Percentiles rank a stretch among this genome's conserved stretches.
These are phyloP conservation scores for Leccinum imitatum DNA, from an alignment of 768 basidiomycete species.

Conservation along the genomic window DNA sequence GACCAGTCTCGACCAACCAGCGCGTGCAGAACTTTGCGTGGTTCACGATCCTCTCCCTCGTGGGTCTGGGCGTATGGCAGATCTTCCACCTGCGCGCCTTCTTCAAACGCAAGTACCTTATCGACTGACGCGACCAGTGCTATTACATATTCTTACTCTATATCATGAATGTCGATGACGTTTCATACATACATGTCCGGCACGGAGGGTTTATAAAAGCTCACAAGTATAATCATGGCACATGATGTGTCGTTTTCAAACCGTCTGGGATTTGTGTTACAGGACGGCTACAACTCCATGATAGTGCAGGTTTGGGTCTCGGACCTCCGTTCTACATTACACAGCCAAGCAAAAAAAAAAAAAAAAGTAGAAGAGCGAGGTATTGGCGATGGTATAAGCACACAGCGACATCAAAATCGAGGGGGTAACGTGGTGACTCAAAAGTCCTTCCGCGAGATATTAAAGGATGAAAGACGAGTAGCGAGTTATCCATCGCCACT, in stretches of 20 bases:
- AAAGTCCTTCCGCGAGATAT: not conserved
- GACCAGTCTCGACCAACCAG: slow-evolving; percentile 81
- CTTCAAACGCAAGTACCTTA: slow-evolving; percentile 96
- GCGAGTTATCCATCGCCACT: slow-evolving; percentile 2
- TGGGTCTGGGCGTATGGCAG: slow-evolving; percentile 89
- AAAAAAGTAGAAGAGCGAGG: not conserved
- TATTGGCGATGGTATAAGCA: not conserved
- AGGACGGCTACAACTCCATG: not conserved
- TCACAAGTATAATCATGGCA: not conserved
- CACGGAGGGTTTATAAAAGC: not conserved
- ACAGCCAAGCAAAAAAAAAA: not conserved
- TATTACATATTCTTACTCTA: not conserved
- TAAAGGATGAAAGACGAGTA: not conserved
- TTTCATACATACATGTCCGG: not conserved
- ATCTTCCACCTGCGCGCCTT: slow-evolving; percentile 91
- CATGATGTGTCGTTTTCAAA: not conserved
- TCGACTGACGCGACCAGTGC: slow-evolving; percentile 54
- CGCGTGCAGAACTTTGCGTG: slow-evolving; percentile 94
- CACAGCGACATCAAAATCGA: not conserved
- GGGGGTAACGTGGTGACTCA: not conserved
- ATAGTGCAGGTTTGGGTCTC: not conserved
- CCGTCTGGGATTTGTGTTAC: not conserved
- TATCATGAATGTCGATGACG: slow-evolving; percentile 1
- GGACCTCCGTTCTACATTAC: slow-evolving; percentile 12
- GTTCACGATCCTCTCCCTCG: slow-evolving; percentile 77